Conservation (phyloP, 495 filamentous ascomycete genomes). For the Hypoxylon intermedium region DNA sequence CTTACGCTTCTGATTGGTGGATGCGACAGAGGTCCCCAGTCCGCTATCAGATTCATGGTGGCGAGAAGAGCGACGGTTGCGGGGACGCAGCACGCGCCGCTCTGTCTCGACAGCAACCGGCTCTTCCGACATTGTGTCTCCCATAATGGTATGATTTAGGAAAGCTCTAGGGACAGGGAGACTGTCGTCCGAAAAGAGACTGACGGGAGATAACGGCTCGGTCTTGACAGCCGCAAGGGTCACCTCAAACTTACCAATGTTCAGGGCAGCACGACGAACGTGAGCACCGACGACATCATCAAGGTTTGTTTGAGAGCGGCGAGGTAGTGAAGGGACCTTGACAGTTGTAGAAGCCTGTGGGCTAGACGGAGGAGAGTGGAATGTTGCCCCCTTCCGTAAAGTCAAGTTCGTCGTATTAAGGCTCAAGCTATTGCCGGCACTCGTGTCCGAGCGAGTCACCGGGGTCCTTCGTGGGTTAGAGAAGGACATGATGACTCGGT, state of each 20-base stretch:
- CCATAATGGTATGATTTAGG: slow-evolving; percentile 55
- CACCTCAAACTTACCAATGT: slow-evolving; percentile 57
- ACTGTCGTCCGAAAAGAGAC: slow-evolving; percentile 54
- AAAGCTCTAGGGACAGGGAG: slow-evolving; percentile 60
- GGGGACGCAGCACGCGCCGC: slow-evolving; percentile 57
- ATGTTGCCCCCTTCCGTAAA: slow-evolving; percentile 70
- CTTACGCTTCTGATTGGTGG: slow-evolving; percentile 47
- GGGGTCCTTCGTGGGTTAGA: slow-evolving; percentile 60
- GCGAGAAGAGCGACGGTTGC: slow-evolving; percentile 57
- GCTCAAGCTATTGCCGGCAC: slow-evolving; percentile 46
- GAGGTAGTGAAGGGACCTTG: slow-evolving; percentile 59
- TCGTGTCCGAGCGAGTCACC: slow-evolving; percentile 54
- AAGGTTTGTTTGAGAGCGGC: slow-evolving; percentile 67
- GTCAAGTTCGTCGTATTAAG: slow-evolving; percentile 60
- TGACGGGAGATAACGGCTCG: slow-evolving; percentile 35
- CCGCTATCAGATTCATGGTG: slow-evolving; percentile 69
- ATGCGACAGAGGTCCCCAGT: slow-evolving; percentile 62
- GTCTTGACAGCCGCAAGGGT: slow-evolving; percentile 47
- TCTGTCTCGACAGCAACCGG: slow-evolving; percentile 40
- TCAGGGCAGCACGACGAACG: slow-evolving; percentile 60
- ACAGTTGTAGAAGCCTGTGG: slow-evolving; percentile 51
- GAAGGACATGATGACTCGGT: slow-evolving; percentile 54
- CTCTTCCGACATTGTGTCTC: slow-evolving; percentile 48
- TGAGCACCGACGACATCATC: slow-evolving; percentile 67
- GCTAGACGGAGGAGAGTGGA: slow-evolving; percentile 60